Conservation (phyloP, 345 rosid species). For the Sonneratia caseolaris region DNA sequence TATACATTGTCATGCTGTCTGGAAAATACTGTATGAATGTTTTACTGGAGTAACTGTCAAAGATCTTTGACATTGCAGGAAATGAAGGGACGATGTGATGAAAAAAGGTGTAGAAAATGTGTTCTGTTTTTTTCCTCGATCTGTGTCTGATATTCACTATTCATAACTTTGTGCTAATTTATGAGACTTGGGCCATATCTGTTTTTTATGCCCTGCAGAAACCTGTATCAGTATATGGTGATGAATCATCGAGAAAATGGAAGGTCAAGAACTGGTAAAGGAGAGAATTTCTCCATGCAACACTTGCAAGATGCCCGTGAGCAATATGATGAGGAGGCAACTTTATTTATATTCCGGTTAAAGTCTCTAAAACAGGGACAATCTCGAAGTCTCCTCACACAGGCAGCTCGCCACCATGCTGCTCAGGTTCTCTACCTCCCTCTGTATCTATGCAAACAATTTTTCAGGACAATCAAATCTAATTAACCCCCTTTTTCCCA, state of each 20-base stretch:
- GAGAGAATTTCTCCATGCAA: slow-evolving; percentile 49
- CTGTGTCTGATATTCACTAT: slow-evolving; percentile 1
- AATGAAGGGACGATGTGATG: slow-evolving; percentile 92
- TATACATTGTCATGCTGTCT: not conserved
- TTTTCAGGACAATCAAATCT: slow-evolving; percentile 1
- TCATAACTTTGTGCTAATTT: not conserved
- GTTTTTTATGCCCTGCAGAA: slow-evolving; percentile 39
- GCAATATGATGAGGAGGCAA: slow-evolving; percentile 81
- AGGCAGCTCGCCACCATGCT: slow-evolving; percentile 96
- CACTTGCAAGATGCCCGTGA: slow-evolving; percentile 70
- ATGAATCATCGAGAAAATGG: slow-evolving; percentile 62
- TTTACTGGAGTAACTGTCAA: not conserved
- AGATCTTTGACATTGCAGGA: slow-evolving; percentile 44
- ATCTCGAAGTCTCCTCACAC: slow-evolving; percentile 90
- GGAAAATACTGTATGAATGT: not conserved
- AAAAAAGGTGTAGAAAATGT: slow-evolving; percentile 54
- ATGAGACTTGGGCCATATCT: slow-evolving; percentile 4
- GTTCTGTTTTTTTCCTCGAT: slow-evolving; percentile 7
- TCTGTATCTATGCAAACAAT: slow-evolving; percentile 1
- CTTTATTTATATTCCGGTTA: slow-evolving; percentile 76
- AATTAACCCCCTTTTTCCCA: slow-evolving; percentile 8
- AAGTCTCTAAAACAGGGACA: slow-evolving; percentile 94
- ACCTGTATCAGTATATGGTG: slow-evolving; percentile 51
- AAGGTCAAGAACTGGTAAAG: slow-evolving; percentile 64
- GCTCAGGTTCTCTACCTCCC: slow-evolving; percentile 68